A percentile compares a stretch with the other conserved stretches of the same genome.
Evolutionary conservation across 1,284 basidiomycete species (phyloP).

Genomic region (Exobasidium cylindrosporum): DNA sequence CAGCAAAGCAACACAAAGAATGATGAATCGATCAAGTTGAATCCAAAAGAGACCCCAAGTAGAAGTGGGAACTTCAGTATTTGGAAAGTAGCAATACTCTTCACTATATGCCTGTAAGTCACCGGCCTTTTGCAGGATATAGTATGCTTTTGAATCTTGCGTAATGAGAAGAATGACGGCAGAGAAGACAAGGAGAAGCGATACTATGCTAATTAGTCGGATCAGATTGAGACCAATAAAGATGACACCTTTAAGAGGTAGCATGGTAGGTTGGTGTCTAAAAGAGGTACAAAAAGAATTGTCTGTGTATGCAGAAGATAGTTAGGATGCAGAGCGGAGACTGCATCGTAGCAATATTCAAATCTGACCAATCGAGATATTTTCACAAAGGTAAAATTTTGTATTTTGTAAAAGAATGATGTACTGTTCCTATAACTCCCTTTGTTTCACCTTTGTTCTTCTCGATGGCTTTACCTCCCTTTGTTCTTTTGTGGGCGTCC

Average conservation of each 20-base stretch:
- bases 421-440: too few species aligned
- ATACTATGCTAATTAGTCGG: constrained; percentile 27
- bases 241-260: constrained; percentile 15
- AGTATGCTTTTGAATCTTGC: neutral
- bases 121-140: neutral
- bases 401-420: too few species aligned
- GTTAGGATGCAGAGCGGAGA: too few species aligned
- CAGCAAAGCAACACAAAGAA: constrained; percentile 19
- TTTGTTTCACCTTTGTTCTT: too few species aligned
- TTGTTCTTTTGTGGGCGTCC: neutral
- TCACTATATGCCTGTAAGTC: constrained; percentile 20
- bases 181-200: constrained; percentile 26
- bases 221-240: constrained; percentile 33
- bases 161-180: constrained; percentile 28
- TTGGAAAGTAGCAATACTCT: constrained; percentile 24
- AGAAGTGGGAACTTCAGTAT: constrained; percentile 35
- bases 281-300: too few species aligned
- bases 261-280: too few species aligned
- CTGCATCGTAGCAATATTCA: too few species aligned
- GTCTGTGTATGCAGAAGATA: too few species aligned
- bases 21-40: constrained; percentile 29
- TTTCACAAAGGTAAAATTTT: too few species aligned
- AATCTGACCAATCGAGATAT: too few species aligned
- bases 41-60: constrained; percentile 42
- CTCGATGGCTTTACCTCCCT: too few species aligned